Percentiles rank a stretch among this genome's conserved stretches.
Evolutionary conservation across 768 basidiomycete genomes (phyloP).

Genomic region (Suillus placidus): DNA sequence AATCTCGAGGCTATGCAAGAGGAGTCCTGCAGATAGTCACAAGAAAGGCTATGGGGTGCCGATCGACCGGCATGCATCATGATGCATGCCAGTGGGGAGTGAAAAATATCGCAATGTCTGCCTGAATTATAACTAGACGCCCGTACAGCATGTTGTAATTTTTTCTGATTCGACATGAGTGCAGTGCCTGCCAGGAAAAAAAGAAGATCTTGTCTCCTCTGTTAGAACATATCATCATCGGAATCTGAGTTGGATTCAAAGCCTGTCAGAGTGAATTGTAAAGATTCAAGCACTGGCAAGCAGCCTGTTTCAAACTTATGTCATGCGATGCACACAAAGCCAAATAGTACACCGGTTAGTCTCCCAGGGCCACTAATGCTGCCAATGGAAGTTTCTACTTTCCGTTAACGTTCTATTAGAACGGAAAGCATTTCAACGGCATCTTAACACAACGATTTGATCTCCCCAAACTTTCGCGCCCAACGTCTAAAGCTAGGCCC

Average conservation of each 20-base stretch:
- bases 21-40: background rate
- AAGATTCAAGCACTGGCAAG: background rate
- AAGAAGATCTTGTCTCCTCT: background rate
- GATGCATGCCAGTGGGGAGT: background rate
- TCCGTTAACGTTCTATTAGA: slow-evolving; percentile 40
- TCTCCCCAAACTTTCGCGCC: slow-evolving; percentile 9
- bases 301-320: background rate
- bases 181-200: background rate
- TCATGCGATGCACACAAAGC: background rate
- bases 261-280: background rate
- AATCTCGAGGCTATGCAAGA: background rate
- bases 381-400: background rate
- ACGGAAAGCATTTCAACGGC: slow-evolving; percentile 67
- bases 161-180: background rate
- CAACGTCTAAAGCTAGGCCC: slow-evolving; percentile 50
- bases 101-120: background rate
- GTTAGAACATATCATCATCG: background rate
- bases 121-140: background rate
- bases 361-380: no score
- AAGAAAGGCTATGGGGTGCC: background rate
- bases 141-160: background rate
- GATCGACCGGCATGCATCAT: background rate
- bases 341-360: background rate
- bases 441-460: slow-evolving; percentile 61
- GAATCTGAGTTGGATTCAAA: background rate